Evolutionary conservation across 2,329 filamentous ascomycete genomes (phyloP).

Genomic region (Ceratocystis ficicola): DNA sequence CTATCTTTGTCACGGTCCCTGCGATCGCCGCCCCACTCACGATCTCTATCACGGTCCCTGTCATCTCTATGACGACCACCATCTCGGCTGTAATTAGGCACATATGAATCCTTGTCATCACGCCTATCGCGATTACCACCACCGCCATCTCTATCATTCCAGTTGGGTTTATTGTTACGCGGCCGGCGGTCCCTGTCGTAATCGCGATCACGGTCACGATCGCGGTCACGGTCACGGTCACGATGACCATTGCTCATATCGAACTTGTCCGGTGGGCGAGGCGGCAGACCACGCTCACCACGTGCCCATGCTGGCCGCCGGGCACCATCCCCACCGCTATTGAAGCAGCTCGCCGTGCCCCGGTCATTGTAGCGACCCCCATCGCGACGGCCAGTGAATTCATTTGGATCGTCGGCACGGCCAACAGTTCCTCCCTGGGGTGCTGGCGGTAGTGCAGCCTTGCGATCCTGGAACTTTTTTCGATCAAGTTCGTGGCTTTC

Average conservation of each 20-base stretch:
- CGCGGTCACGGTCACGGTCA: conserved; percentile 1
- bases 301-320: conserved; percentile 32
- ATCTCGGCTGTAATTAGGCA: conserved; percentile 23
- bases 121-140: conserved; percentile 12
- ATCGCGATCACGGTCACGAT: not conserved
- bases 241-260: not conserved
- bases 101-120: conserved; percentile 19
- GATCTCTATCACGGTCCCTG: conserved; percentile 31
- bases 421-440: conserved; percentile 86
- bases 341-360: conserved; percentile 27
- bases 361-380: conserved; percentile 34
- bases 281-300: conserved; percentile 17
- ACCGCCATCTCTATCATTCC: conserved; percentile 8
- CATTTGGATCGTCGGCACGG: conserved; percentile 44
- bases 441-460: conserved; percentile 72
- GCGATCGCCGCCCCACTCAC: conserved; percentile 27
- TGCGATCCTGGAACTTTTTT: conserved; percentile 76
- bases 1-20: conserved; percentile 29
- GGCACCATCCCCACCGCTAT: conserved; percentile 24
- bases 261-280: conserved; percentile 15
- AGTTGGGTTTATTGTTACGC: not conserved
- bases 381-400: conserved; percentile 33
- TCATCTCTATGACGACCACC: conserved; percentile 32
- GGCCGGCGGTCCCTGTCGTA: conserved; percentile 12
- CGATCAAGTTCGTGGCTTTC: conserved; percentile 96